These are phyloP conservation scores for Adansonia madagascariensis DNA, from an alignment of 441 rosid genomes.

Conservation along the genomic window DNA sequence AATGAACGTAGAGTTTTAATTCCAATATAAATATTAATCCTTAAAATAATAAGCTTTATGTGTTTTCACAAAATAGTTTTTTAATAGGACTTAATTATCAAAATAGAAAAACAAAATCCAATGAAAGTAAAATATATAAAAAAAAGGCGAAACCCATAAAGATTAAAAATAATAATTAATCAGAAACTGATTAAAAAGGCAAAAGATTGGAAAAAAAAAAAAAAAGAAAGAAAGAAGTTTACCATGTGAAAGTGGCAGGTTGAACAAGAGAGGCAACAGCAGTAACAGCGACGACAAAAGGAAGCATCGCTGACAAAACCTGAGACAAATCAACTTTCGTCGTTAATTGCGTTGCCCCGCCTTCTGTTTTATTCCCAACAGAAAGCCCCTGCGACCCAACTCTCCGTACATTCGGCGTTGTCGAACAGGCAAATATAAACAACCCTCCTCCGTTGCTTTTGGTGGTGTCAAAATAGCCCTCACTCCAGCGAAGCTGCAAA, in stretches of 20 bases:
- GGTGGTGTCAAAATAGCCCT: neutral
- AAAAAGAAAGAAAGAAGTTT: neutral
- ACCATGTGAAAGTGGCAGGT: constrained; percentile 86
- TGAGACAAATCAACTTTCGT: constrained; percentile 58
- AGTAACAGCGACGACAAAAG: constrained; percentile 81
- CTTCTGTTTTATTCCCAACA: constrained; percentile 53
- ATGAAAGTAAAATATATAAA: neutral
- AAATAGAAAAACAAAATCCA: too few species aligned
- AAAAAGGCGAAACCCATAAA: neutral
- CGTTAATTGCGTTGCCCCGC: constrained; percentile 26
- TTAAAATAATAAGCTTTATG: neutral
- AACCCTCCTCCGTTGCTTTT: constrained; percentile 32
- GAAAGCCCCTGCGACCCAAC: constrained; percentile 56
- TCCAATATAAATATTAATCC: too few species aligned
- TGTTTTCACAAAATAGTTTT: neutral
- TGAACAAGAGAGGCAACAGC: constrained; percentile 83
- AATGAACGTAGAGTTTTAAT: too few species aligned
- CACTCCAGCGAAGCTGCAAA: constrained; percentile 20
- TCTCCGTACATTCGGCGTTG: constrained; percentile 61
- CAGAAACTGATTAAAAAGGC: neutral
- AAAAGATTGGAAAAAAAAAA: neutral
- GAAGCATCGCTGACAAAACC: constrained; percentile 83
- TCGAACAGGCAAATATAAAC: constrained; percentile 50
- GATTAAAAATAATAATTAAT: neutral
- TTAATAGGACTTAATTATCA: neutral